Base-by-base conservation (phyloP, 2,329 filamentous ascomycete species). In the Fusarium sp. region DNA sequence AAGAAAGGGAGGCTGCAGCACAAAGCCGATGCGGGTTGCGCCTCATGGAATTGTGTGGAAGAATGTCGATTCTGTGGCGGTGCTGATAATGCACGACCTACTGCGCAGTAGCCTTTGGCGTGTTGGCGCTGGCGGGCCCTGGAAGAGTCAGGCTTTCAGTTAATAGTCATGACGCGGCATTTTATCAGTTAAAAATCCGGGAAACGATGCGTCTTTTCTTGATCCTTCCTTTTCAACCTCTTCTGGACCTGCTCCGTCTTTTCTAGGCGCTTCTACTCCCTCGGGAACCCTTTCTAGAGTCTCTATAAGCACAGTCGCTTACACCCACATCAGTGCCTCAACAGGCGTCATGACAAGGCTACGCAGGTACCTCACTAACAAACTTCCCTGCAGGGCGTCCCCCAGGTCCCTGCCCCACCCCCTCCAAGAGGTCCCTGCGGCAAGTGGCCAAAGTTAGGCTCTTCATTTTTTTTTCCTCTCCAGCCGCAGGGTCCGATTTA, bases 41-140 rank as follows among this genome's bases (percentile, higher is more conserved):
- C 78, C 78, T 78, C 79, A 81, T 80, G 78, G 79, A 81, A 81
- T 62, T 75, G 73, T 74, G 77, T 80, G 73, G 79, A 81, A 81
- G 78, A 77, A 77, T 53, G 74, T 80, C 76, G 79, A 80, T 73
- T 71, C 63, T 75, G 78, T 80, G 78, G 78, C 77, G 75, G 77
- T 79, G 76, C 75, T 65, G 70, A 74, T 76, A 75, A 75, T 73
- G 74, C 65, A 72, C 37, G 62, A 76, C 74, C 58, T 74, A 23
- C 23, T 7, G 7, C 23, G 23, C 23, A 23, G 23, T 53, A 51
- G 17, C 15, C 32, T 39, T 45, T 45, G 51, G 51, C 52, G 58
- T 41, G 41, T 53, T 27, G 53, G 50, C 43, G 41, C 51, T 41
- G 46, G 54, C 61, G 46, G 63, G 56, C 51, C 22, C 35, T 53